Evolutionary conservation across 2,329 filamentous ascomycete genomes (phyloP).

Genomic region (Harringtonia lauricola): DNA sequence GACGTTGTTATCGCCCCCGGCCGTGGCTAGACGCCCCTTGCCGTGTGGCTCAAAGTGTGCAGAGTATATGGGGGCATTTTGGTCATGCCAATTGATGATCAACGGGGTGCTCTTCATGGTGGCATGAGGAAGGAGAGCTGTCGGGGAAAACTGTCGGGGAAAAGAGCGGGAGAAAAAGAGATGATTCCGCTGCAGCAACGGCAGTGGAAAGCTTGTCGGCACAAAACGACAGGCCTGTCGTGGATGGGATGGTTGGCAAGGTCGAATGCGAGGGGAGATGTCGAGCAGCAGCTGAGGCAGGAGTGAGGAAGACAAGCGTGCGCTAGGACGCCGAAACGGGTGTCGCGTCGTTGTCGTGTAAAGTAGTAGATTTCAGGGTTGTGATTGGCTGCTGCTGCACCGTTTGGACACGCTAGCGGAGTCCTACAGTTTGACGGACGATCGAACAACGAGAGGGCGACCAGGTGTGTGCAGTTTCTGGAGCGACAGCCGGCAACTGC

Average conservation of each 20-base stretch:
- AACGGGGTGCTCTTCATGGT: slow-evolving; percentile 92
- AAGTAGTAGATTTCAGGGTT: slow-evolving; percentile 7
- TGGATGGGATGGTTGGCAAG: no score
- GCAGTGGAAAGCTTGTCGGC: no score
- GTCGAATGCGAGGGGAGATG: background rate
- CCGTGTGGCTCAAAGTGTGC: slow-evolving; percentile 91
- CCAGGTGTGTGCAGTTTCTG: no score
- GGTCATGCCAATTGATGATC: slow-evolving; percentile 98
- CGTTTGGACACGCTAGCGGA: slow-evolving; percentile 4
- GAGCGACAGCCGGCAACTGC: no score
- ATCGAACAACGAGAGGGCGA: no score
- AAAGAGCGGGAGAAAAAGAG: background rate
- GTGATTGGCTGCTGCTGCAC: slow-evolving; percentile 5
- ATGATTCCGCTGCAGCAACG: no score
- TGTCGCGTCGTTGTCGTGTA: slow-evolving; percentile 11
- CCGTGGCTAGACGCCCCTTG: slow-evolving; percentile 85
- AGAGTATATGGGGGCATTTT: slow-evolving; percentile 93
- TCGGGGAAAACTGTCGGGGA: background rate
- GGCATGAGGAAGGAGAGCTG: slow-evolving; percentile 14
- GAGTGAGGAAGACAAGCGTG: background rate
- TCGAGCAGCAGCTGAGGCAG: background rate
- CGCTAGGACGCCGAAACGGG: background rate
- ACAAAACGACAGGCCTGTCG: no score
- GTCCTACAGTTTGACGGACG: background rate
- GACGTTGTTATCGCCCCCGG: slow-evolving; percentile 93